Percentiles rank a stretch among this genome's conserved stretches.
phyloP scores from a whole-genome alignment of 148 eudicot genomes.

The Fagopyrum esculentum region DNA sequence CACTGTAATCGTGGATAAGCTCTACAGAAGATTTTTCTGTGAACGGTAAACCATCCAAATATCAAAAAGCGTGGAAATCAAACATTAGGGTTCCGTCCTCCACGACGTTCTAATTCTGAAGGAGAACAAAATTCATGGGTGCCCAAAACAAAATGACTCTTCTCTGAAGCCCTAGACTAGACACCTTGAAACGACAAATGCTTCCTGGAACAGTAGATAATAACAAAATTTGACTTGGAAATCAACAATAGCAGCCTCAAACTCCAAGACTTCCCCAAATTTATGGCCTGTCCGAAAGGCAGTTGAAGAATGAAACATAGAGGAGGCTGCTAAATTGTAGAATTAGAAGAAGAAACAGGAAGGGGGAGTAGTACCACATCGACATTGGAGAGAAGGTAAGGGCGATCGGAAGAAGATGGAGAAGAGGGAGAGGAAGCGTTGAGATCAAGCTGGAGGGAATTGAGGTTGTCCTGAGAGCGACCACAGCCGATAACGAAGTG shows the following conservation, averaged over 20 bases:
- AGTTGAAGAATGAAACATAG: background rate
- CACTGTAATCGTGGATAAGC: no score
- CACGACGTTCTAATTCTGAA: background rate
- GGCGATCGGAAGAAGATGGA: conserved; percentile 22
- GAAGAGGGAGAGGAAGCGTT: conserved; percentile 20
- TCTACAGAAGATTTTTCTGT: background rate
- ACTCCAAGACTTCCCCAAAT: background rate
- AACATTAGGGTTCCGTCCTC: background rate
- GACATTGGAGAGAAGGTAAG: conserved; percentile 54
- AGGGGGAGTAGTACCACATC: conserved; percentile 47
- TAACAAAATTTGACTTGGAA: background rate
- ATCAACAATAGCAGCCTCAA: background rate
- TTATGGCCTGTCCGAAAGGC: background rate
- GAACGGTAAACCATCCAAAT: background rate
- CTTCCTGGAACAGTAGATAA: background rate
- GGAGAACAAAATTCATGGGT: background rate
- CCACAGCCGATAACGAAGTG: conserved; percentile 78
- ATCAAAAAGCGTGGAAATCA: background rate
- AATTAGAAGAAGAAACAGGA: background rate
- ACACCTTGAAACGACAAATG: background rate
- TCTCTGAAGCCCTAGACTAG: conserved; percentile 10
- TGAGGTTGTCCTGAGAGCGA: conserved; percentile 68
- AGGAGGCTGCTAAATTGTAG: background rate
- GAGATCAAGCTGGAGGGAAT: conserved; percentile 51
- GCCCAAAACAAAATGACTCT: background rate